Percentiles rank a stretch among this genome's conserved stretches.
phyloP scores from a whole-genome alignment of 2,329 filamentous ascomycete species.

The Magnaporthales sp. region DNA sequence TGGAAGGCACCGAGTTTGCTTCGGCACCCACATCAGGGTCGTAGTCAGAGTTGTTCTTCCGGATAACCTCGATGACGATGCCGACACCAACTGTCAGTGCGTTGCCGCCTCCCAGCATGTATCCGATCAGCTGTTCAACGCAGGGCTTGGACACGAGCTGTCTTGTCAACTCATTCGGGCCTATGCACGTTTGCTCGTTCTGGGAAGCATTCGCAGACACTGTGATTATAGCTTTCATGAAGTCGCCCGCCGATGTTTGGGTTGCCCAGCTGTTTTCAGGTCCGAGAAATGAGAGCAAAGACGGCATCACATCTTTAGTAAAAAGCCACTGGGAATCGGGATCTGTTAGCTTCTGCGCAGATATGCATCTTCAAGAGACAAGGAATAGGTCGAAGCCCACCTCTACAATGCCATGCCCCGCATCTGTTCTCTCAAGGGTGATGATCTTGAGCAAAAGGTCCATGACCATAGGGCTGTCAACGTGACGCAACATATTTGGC shows the following conservation, averaged over 20 bases:
- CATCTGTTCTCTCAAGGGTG: conserved; percentile 85
- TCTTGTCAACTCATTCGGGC: conserved; percentile 90
- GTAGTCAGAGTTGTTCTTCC: conserved; percentile 99
- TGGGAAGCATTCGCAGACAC: conserved; percentile 97
- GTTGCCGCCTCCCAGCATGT: conserved; percentile 92
- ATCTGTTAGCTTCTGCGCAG: conserved; percentile 33
- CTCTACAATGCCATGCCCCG: conserved; percentile 87
- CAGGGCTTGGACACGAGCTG: conserved; percentile 85
- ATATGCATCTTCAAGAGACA: not conserved
- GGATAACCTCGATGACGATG: conserved; percentile 95
- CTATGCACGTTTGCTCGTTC: conserved; percentile 97
- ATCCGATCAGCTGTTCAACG: conserved; percentile 73
- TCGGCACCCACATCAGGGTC: conserved; percentile 85
- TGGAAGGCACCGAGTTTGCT: conserved; percentile 69
- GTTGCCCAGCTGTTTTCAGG: conserved; percentile 81
- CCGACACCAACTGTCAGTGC: conserved; percentile 92
- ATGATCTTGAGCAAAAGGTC: conserved; percentile 95
- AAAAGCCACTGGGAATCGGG: conserved; percentile 76
- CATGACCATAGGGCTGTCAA: conserved; percentile 98
- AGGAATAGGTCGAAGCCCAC: conserved; percentile 33
- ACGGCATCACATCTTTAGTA: conserved; percentile 78
- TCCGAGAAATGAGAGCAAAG: conserved; percentile 76
- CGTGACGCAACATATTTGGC: conserved; percentile 78
- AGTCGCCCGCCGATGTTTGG: conserved; percentile 93
- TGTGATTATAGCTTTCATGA: conserved; percentile 97